Percentiles rank a stretch among this genome's conserved stretches.
These are phyloP conservation scores for Vitis vinifera DNA, from an alignment of 164 flowering plant species.

Conservation along the genomic window DNA sequence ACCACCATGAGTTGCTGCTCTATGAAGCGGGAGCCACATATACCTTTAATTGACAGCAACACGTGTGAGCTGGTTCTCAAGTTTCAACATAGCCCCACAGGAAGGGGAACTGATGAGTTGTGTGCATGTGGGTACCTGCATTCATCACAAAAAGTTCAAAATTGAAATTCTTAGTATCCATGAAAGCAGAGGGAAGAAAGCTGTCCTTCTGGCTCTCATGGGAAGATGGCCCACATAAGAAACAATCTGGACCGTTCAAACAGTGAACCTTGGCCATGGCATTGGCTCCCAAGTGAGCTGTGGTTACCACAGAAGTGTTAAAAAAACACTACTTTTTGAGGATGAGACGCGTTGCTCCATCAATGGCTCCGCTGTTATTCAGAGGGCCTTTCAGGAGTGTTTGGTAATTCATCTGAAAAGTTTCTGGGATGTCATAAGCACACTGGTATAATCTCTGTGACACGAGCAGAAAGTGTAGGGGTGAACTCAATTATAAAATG, in stretches of 20 bases:
- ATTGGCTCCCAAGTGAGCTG: neutral
- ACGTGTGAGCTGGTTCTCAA: constrained; percentile 24
- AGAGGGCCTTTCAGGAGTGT: neutral
- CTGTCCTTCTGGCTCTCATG: neutral
- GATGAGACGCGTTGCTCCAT: too few species aligned
- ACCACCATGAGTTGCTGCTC: constrained; percentile 8
- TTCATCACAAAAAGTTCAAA: neutral
- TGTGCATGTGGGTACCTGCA: constrained; percentile 19
- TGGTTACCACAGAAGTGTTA: neutral
- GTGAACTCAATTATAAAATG: neutral
- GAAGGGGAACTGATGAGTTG: constrained; percentile 9
- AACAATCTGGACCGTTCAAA: neutral
- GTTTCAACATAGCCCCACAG: constrained; percentile 9
- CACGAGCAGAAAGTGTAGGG: neutral
- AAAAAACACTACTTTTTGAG: too few species aligned
- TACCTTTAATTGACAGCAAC: constrained; percentile 16
- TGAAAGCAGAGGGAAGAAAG: neutral
- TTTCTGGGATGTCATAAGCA: neutral
- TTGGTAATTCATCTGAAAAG: neutral
- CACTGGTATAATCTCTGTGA: neutral
- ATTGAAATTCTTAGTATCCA: neutral
- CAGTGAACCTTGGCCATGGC: neutral
- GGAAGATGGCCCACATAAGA: neutral
- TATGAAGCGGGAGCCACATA: constrained; percentile 1
- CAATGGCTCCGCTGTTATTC: neutral